phyloP scores from a whole-genome alignment of 164 flowering plant species.

The Taxillus chinensis region DNA sequence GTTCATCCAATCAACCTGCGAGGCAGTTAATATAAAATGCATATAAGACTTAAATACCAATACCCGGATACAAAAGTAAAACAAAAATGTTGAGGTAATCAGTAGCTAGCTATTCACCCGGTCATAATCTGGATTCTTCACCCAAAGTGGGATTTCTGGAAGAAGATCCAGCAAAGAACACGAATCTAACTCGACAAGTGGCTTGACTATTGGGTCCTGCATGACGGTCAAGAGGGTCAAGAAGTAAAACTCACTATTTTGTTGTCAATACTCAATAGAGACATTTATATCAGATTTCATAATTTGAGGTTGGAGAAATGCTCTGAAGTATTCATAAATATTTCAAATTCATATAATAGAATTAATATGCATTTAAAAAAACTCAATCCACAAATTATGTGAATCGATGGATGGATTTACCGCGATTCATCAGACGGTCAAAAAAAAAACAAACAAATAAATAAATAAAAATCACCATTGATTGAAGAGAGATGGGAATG shows the following conservation, averaged over 20 bases:
- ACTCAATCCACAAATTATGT: background rate
- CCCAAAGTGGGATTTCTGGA: slow-evolving; percentile 2
- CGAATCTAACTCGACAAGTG: background rate
- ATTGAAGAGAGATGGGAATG: no score
- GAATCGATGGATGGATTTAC: no score
- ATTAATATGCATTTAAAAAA: background rate
- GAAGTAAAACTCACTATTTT: background rate
- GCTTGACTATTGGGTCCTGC: background rate
- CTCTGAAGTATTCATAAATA: background rate
- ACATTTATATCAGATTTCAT: background rate
- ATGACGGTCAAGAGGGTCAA: background rate
- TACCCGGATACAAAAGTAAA: no score
- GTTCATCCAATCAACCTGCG: slow-evolving; percentile 5
- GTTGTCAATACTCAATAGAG: background rate
- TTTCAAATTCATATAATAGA: no score
- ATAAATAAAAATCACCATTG: background rate
- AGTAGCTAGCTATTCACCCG: background rate
- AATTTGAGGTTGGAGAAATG: background rate
- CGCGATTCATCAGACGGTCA: background rate
- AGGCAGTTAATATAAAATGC: background rate
- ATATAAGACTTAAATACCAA: no score
- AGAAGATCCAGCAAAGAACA: background rate
- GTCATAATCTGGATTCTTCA: slow-evolving; percentile 5
- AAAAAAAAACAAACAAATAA: background rate
- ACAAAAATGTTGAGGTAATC: background rate